Evolutionary conservation across 2,329 filamentous ascomycete genomes (phyloP).

Genomic region (Chaetomiaceae sp.): DNA sequence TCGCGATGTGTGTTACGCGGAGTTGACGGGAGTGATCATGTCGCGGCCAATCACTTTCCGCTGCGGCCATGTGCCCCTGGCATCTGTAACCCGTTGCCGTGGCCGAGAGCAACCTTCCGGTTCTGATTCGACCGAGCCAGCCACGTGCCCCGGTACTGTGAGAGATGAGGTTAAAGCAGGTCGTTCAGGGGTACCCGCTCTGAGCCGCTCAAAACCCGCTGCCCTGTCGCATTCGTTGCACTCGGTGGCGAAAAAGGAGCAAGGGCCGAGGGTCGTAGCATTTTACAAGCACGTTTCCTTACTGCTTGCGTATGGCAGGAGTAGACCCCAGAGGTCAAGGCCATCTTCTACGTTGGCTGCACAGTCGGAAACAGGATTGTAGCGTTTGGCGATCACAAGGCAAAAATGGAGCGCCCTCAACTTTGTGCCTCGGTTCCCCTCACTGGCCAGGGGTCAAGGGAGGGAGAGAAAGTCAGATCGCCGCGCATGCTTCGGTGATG

Average conservation of each 20-base stretch:
- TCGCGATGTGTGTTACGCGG: neutral
- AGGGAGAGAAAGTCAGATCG: too few species aligned
- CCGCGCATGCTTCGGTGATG: too few species aligned
- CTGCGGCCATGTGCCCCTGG: neutral
- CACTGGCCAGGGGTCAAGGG: too few species aligned
- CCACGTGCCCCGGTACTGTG: conserved; percentile 3
- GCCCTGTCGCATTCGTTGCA: too few species aligned
- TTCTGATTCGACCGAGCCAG: conserved; percentile 8
- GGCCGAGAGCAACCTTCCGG: neutral
- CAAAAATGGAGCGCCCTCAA: too few species aligned
- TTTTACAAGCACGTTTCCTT: too few species aligned
- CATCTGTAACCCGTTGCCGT: neutral
- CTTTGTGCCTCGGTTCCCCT: too few species aligned
- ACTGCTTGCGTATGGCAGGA: too few species aligned
- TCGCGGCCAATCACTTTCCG: conserved; percentile 4
- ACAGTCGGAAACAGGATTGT: too few species aligned
- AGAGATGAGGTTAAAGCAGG: neutral
- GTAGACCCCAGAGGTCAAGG: neutral
- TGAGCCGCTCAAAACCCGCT: too few species aligned
- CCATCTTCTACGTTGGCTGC: too few species aligned
- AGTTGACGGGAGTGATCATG: neutral
- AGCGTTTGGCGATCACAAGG: too few species aligned
- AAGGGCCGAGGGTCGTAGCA: neutral
- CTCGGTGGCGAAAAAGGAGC: conserved; percentile 7
- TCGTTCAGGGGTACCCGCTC: neutral